Base-by-base conservation (phyloP, 108 stramenopile species). In the Asterionellopsis glacialis region DNA sequence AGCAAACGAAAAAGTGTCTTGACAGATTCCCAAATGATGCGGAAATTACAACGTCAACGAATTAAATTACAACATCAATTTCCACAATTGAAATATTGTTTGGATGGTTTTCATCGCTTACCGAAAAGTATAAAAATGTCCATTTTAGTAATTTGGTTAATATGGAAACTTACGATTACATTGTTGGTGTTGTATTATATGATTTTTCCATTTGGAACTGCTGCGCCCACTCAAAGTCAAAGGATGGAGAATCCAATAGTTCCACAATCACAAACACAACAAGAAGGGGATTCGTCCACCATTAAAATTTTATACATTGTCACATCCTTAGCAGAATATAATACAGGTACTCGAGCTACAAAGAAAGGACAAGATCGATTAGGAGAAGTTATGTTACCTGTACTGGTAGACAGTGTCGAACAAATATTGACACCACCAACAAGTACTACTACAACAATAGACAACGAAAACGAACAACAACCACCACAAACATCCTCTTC, bases 291-390 rank as follows among this genome's bases (percentile, higher is more conserved):
- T n/a, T 33, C 33, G 2, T 33, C 33, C 7, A 5, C 54, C n/a
- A 65, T 55, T 7, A 59, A 45, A 42, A 65, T 91, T 11, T 68
- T 91, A 0, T 81, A 87, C 55, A 77, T 91, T 54, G 71, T 91
- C 45, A 91, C 90, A 6, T 67, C 90, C 7, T 63, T 87, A 1
- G 55, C 63, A 15, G 90, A 91, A 73, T 85, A 75, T 70, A 80
- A 87, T 57, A 76, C 64, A 55, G 84, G 84, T 10, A 65, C 58
- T 9, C 59, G 86, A 21, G 63, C 64, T 10, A 85, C 85, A 10
- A 68, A 60, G 5, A 58, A 69, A 18, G 84, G 82, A 16, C 79
- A 79, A 63, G 90, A 91, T 72, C 74, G 86, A 62, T 63, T 91
- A 13, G 61, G 52, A 53, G 75, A 91, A 61, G 64, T 81, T 19